Evolutionary conservation across 352 stramenopile species (phyloP), one percentile per base, ranked within the genome.

Genomic region (Thraustochytrium sp.): DNA sequence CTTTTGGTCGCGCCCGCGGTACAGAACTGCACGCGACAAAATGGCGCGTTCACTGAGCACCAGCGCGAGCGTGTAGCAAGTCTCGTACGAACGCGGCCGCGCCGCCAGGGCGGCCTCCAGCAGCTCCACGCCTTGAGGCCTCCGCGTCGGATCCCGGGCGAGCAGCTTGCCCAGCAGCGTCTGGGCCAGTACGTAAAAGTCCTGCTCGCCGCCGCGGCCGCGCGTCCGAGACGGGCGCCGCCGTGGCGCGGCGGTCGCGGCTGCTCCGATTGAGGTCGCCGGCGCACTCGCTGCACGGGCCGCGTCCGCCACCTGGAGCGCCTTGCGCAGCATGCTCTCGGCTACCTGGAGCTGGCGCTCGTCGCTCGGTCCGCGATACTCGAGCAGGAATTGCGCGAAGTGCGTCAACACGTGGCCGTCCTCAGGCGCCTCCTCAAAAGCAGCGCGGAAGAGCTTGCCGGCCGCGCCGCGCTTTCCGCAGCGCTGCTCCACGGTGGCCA

Each of bases 271-370:
- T n/a, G n/a, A n/a, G n/a, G n/a, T 18, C 49, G 26, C 18, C 49
- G 49, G 18, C 18, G 18, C 26, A 26, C 18, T 55, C 49, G 18
- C 26, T 29, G n/a, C 61, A 46, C 16, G 34, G 9, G 26, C 40
- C 9, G n/a, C 36, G 16, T 13, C 63, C 5, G 68, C 48, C 21
- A 13, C 11, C n/a, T 21, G 21, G n/a, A 80, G 51, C 26, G 68
- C 68, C n/a, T 80, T 80, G 46, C 68, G 68, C 34, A 80, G 37
- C 68, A 80, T 63, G 37, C 48, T 64, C 42, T 80, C 68, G 4
- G 68, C 68, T n/a, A 80, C 68, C 0, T 29, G 16, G 23, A 55
- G 44, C 68, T 80, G 68, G 23, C 53, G 48, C 3, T 72, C 68
- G 51, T 80, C 68, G 8, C 21, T 80, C 0, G 68, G 68, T 11